Conservation (phyloP, 345 rosid genomes). For the Tarenaya hassleriana region DNA sequence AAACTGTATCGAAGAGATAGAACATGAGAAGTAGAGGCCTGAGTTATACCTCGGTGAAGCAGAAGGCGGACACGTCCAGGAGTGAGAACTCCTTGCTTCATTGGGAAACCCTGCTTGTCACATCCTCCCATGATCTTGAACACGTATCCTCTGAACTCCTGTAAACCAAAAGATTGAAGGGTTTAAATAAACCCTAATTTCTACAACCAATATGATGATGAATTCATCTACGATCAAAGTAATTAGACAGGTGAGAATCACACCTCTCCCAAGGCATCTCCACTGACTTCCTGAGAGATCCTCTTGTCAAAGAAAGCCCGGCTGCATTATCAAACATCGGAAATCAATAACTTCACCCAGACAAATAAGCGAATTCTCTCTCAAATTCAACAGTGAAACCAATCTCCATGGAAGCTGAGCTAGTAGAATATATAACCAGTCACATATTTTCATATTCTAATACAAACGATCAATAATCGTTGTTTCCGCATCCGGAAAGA, state of each 20-base stretch:
- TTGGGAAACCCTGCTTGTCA: slow-evolving; percentile 41
- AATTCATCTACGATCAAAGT: too few species aligned
- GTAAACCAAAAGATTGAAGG: not conserved
- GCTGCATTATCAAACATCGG: slow-evolving; percentile 3
- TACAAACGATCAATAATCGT: too few species aligned
- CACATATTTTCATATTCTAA: too few species aligned
- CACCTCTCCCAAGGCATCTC: slow-evolving; percentile 33
- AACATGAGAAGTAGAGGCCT: not conserved
- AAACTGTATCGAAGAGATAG: too few species aligned
- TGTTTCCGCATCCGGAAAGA: too few species aligned
- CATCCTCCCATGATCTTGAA: slow-evolving; percentile 46
- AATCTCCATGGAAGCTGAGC: too few species aligned
- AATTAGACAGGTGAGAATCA: not conserved
- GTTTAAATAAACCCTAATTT: not conserved
- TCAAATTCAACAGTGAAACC: too few species aligned
- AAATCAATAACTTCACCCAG: not conserved
- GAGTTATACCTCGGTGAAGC: slow-evolving; percentile 31
- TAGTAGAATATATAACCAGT: too few species aligned
- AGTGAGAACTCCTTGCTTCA: slow-evolving; percentile 47
- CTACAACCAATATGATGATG: not conserved
- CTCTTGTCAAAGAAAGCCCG: slow-evolving; percentile 45
- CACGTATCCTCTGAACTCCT: slow-evolving; percentile 43
- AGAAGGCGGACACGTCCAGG: slow-evolving; percentile 42
- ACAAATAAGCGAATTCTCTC: too few species aligned
- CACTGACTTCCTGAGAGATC: slow-evolving; percentile 33